Base-by-base conservation (phyloP, 2,329 filamentous ascomycete genomes). In the Leptoxyphium fumago region DNA sequence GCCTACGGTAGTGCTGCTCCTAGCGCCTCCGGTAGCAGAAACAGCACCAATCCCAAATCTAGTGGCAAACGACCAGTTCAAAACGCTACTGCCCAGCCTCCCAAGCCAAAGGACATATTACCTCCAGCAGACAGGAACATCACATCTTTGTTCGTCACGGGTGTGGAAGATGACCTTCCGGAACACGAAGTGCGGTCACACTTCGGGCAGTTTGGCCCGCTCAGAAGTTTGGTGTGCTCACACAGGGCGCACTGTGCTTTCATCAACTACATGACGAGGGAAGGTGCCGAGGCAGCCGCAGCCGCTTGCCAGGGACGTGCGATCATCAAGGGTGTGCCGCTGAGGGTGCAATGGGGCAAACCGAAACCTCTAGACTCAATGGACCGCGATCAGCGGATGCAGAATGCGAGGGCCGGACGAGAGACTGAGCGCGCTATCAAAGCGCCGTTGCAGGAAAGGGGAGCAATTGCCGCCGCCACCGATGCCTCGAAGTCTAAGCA, bases 231-330 rank as follows among this genome's bases (percentile, higher is more conserved):
- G 13, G 82, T 98, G 32, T 96, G 91, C 64, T 95, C 88, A 6
- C 91, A 98, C 66, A 87, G 94, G 69, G 89, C 89, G 13, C 91
- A 96, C 59, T 96, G 88, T 62, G 91, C 91, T 1, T 98, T 96
- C 59, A 72, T 98, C 65, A 98, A 98, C 66, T 98, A 86, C 61
- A 79, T 87, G 53, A 84, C 82, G 2, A 76, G 91, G 45, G 78
- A 85, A 48, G 82, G 76, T 1, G 91, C 93, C 0, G 91, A 98
- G 65, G 79, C 75, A 46, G 93, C 93, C 0, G 85, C 91, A 0
- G 77, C 78, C 29, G 77, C 84, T 15, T 89, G 86, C 53, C 82
- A 94, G 61, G 91, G 93, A 5, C 83, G 82, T 48, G 86, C 87
- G 0, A 77, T 96, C 6, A 84, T 98, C 55, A 80, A 87, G 30